Evolutionary conservation across 2,329 filamentous ascomycete genomes (phyloP).

Genomic region (Colletotrichum abscissum): DNA sequence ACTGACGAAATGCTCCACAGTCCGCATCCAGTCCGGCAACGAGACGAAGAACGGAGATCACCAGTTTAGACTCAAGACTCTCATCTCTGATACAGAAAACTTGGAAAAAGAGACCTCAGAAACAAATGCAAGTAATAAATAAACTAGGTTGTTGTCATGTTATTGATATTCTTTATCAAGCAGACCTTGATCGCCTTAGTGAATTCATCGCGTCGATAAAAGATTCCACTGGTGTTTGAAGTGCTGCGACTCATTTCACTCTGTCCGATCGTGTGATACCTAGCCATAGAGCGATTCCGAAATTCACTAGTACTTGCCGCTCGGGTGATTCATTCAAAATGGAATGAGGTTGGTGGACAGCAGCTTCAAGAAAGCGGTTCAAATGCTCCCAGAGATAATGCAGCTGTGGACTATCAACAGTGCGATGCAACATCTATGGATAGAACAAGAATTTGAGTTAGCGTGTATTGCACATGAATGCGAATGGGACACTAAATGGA

Average conservation of each 20-base stretch:
- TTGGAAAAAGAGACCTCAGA: conserved; percentile 42
- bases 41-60: conserved; percentile 44
- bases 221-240: conserved; percentile 53
- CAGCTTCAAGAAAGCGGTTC: no score
- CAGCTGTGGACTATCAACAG: not conserved
- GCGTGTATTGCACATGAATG: conserved; percentile 37
- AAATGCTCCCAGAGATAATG: not conserved
- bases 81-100: conserved; percentile 45
- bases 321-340: no score
- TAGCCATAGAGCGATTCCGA: no score
- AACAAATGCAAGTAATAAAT: conserved; percentile 14
- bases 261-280: no score
- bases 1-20: conserved; percentile 67
- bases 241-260: conserved; percentile 55
- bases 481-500: conserved; percentile 50
- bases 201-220: conserved; percentile 63
- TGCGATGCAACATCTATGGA: not conserved
- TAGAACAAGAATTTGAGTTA: not conserved
- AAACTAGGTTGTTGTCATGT: conserved; percentile 53
- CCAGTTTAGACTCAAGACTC: conserved; percentile 41
- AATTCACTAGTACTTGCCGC: no score
- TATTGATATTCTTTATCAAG: conserved; percentile 54
- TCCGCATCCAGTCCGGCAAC: conserved; percentile 49
- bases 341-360: no score
- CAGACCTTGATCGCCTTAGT: conserved; percentile 57